A percentile compares a stretch with the other conserved stretches of the same genome.
These are phyloP conservation scores for Penicillium nordicum DNA, from an alignment of 2,329 filamentous ascomycete genomes.

Conservation along the genomic window DNA sequence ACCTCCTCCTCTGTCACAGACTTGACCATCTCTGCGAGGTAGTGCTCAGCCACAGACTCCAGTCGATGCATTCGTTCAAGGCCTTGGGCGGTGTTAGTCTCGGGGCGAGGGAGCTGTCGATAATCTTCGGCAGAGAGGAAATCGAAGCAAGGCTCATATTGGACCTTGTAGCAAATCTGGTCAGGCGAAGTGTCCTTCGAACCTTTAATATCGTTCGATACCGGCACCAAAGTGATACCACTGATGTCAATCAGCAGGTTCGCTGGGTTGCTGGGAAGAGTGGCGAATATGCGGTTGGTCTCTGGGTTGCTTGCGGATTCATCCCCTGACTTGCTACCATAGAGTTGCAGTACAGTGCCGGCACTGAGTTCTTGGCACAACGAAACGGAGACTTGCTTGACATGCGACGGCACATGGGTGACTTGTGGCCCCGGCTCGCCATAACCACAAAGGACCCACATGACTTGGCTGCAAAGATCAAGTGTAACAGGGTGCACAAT, in stretches of 20 bases:
- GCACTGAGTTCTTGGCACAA: constrained; percentile 5
- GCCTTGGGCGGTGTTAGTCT: constrained; percentile 8
- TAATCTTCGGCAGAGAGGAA: constrained; percentile 17
- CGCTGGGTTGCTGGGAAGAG: constrained; percentile 5
- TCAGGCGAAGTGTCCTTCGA: constrained; percentile 12
- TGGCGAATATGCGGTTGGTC: constrained; percentile 17
- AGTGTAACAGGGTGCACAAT: constrained; percentile 20
- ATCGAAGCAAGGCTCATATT: constrained; percentile 23
- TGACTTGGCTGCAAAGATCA: constrained; percentile 17
- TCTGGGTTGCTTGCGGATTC: constrained; percentile 11
- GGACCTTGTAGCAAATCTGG: constrained; percentile 20
- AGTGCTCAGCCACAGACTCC: constrained; percentile 17
- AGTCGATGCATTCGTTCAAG: constrained; percentile 12
- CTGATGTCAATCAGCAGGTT: constrained; percentile 14
- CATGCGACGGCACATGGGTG: constrained; percentile 18
- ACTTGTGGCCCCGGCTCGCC: constrained; percentile 11
- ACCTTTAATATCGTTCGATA: constrained; percentile 17
- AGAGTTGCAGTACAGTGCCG: constrained; percentile 14
- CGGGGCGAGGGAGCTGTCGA: constrained; percentile 11
- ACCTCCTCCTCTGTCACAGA: constrained; percentile 13
- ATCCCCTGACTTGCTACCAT: constrained; percentile 4
- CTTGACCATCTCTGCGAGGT: constrained; percentile 10
- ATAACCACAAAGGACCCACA: constrained; percentile 19
- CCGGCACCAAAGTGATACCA: constrained; percentile 15
- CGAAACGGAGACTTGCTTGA: constrained; percentile 14